phyloP scores from a whole-genome alignment of 345 rosid species.

The Ricinus communis region DNA sequence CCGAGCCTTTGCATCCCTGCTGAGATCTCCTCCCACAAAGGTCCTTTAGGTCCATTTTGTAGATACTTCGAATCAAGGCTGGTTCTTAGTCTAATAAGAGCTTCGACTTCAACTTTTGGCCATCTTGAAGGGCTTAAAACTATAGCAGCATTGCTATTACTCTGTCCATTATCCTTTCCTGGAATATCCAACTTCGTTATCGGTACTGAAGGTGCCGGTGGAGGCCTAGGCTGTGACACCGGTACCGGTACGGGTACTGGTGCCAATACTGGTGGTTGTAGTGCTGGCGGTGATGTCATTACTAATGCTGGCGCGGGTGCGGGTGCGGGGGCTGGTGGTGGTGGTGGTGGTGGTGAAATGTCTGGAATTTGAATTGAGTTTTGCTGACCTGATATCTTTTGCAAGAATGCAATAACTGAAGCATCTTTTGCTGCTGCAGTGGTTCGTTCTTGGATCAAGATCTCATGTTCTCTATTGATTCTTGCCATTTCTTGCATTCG shows the following conservation, averaged over 20 bases:
- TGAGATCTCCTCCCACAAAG: conserved; percentile 91
- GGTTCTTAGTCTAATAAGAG: conserved; percentile 59
- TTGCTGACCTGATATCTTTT: conserved; percentile 60
- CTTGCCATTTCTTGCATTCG: conserved; percentile 58
- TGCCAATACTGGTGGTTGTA: not conserved
- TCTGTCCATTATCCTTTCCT: conserved; percentile 23
- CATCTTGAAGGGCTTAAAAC: conserved; percentile 59
- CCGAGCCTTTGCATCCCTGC: conserved; percentile 63
- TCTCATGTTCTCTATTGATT: conserved; percentile 58
- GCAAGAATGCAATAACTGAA: conserved; percentile 70
- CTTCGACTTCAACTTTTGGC: conserved; percentile 84
- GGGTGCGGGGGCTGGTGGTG: not conserved
- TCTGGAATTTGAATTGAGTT: conserved; percentile 10
- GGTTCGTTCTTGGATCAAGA: conserved; percentile 68
- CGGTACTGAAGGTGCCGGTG: not conserved
- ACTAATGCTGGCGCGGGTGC: not conserved
- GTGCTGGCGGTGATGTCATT: not conserved
- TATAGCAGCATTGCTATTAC: not conserved
- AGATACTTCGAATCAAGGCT: conserved; percentile 59
- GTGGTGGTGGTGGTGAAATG: conserved; percentile 7
- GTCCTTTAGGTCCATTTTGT: conserved; percentile 68
- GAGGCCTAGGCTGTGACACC: not conserved
- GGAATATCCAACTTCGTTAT: not conserved
- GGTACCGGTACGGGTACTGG: not conserved
- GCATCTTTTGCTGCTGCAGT: conserved; percentile 71